Conservation (phyloP, 805 yeast genomes). For the Candida michaelii region DNA sequence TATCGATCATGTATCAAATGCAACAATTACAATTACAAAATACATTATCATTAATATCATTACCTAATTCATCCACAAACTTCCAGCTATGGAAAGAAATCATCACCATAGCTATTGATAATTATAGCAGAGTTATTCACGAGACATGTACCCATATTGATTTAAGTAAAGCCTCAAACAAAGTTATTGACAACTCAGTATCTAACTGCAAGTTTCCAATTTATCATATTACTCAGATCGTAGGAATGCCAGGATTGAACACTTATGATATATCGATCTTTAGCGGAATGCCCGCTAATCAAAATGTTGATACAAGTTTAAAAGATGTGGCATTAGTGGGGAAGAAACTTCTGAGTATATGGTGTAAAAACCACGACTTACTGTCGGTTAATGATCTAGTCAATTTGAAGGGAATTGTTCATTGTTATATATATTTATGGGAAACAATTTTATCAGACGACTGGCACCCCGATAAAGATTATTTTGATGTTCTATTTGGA, state of each 20-base stretch:
- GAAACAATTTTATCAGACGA: constrained; percentile 29
- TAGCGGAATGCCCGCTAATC: constrained; percentile 81
- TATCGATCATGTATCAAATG: constrained; percentile 30
- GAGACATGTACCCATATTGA: constrained; percentile 10
- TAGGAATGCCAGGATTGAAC: constrained; percentile 58
- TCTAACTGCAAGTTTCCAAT: constrained; percentile 45
- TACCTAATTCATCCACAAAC: constrained; percentile 10
- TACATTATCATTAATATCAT: constrained; percentile 33
- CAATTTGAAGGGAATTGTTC: constrained; percentile 36
- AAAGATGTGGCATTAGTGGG: constrained; percentile 37
- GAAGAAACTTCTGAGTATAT: constrained; percentile 31
- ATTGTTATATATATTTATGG: constrained; percentile 42
- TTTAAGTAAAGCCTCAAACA: constrained; percentile 9
- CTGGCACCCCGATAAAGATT: constrained; percentile 37
- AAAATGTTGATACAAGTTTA: constrained; percentile 45
- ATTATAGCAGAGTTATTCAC: constrained; percentile 25
- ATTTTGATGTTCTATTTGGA: constrained; percentile 37
- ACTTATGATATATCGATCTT: constrained; percentile 77
- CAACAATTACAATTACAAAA: constrained; percentile 41
- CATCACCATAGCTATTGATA: constrained; percentile 66
- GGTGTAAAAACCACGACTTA: constrained; percentile 21
- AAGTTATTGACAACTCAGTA: constrained; percentile 10
- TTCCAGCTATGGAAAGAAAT: constrained; percentile 63
- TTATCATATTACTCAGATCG: constrained; percentile 72
- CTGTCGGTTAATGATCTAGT: constrained; percentile 23